Conservation (phyloP, 1,284 basidiomycete genomes). For the Tilletia walkeri region DNA sequence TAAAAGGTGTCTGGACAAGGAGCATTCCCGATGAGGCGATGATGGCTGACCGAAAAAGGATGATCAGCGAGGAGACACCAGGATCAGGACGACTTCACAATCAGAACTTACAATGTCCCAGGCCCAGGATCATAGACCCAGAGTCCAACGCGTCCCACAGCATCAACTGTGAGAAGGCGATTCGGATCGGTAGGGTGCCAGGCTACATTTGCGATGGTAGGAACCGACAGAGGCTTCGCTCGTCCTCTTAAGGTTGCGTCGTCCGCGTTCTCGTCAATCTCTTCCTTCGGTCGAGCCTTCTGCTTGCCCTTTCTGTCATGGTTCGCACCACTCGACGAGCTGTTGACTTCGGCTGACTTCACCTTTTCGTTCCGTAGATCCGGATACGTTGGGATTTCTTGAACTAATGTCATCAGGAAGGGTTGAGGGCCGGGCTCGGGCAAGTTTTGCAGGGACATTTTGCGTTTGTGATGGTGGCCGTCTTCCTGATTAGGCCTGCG, state of each 20-base stretch:
- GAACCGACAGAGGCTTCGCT: background rate
- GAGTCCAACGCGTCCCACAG: background rate
- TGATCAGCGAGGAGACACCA: too few relatives aligned
- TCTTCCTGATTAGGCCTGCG: too few relatives aligned
- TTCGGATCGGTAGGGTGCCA: conserved; percentile 14
- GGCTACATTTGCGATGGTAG: background rate
- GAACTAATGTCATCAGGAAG: too few relatives aligned
- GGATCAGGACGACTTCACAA: too few relatives aligned
- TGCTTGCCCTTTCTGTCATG: too few relatives aligned
- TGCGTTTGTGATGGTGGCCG: too few relatives aligned
- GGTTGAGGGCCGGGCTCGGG: too few relatives aligned
- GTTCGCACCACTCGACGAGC: too few relatives aligned
- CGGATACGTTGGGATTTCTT: too few relatives aligned
- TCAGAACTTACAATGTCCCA: background rate
- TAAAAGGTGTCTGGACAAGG: background rate
- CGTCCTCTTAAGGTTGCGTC: background rate
- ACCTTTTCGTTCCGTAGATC: too few relatives aligned
- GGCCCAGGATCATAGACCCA: conserved; percentile 13
- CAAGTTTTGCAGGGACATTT: too few relatives aligned
- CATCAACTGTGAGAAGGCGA: conserved; percentile 9
- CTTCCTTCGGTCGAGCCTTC: background rate
- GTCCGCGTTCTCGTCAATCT: background rate
- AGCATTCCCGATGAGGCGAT: background rate
- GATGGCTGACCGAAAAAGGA: background rate
- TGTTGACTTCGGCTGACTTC: too few relatives aligned